Evolutionary conservation across 345 rosid genomes (phyloP).

Genomic region (Capsella bursapastoris): DNA sequence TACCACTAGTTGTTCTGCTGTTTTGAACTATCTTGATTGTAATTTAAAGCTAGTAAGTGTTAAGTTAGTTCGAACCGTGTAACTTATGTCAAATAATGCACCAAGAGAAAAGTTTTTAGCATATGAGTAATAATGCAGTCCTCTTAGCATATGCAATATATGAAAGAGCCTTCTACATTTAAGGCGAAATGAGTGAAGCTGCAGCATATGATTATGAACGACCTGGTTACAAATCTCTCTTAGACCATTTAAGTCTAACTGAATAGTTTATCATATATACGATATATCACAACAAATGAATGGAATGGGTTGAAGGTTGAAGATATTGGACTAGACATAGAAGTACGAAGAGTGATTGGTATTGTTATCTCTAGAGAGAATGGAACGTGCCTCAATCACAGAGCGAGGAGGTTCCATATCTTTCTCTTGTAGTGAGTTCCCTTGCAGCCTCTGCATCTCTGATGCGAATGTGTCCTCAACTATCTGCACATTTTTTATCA

Average conservation of each 20-base stretch:
- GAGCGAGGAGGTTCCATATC: conserved; percentile 93
- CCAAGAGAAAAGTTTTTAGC: neutral
- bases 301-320: neutral
- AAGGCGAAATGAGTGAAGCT: no score
- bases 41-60: neutral
- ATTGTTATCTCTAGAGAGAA: conserved; percentile 84
- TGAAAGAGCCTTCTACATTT: neutral
- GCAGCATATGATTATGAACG: neutral
- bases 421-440: conserved; percentile 87
- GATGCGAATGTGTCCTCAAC: conserved; percentile 94
- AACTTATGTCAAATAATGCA: neutral
- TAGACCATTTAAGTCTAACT: neutral
- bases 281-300: conserved; percentile 33
- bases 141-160: neutral
- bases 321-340: conserved; percentile 51
- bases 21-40: neutral
- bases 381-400: conserved; percentile 91
- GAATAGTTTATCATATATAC: conserved; percentile 17
- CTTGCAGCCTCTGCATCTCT: conserved; percentile 87
- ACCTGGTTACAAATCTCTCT: no score
- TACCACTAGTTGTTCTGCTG: neutral
- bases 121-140: neutral
- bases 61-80: neutral
- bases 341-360: conserved; percentile 71
- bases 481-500: conserved; percentile 49